Base-by-base conservation (phyloP, 805 yeast species). In the Starmerella potacharoeniae region DNA sequence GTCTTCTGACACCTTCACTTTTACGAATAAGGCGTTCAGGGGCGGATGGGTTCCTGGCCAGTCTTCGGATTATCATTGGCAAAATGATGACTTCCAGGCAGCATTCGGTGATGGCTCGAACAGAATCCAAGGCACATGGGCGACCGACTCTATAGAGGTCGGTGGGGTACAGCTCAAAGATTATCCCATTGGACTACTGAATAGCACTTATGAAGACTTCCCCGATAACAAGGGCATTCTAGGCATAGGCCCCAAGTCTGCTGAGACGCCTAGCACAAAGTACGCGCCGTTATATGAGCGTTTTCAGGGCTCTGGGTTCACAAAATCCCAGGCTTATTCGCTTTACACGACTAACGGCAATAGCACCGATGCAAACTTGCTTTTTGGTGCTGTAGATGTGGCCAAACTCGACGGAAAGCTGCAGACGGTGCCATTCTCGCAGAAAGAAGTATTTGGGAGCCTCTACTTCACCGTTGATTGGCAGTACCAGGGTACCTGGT, bases 141-240 rank as follows among this genome's bases (percentile, higher is more conserved):
- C 83, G 22, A 65, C 71, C 41, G 96, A 88, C 63, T 70, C 71
- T 43, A 73, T 88, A 6, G 59, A 63, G 1, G 61, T 86, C 52
- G 79, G 79, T 48, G 78, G 75, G 52, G 77, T 75, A 50, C 67
- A 75, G 11, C 68, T 74, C 3, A 72, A 83, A 6, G 60, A 73
- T 1, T 68, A 83, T 39, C 79, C 86, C 6, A 77, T 89, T 67
- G 96, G 91, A 1, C 79, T 86, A 17, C 87, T 84, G 8, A 80
- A 82, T 64, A 67, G 69, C 40, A 76, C 89, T 2, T 78, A 79
- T 57, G 80, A 89, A 5, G 78, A 78, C 57, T 79, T 89, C 6
- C 67, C 78, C 52, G 51, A 50, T 17, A n/a, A 45, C 14, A 39
- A 34, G 2, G 61, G 58, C n/a, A 64, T 69, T 29, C 55, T 69